Conservation (phyloP, 176 grass and related monocot species). For the Musa acuminata region DNA sequence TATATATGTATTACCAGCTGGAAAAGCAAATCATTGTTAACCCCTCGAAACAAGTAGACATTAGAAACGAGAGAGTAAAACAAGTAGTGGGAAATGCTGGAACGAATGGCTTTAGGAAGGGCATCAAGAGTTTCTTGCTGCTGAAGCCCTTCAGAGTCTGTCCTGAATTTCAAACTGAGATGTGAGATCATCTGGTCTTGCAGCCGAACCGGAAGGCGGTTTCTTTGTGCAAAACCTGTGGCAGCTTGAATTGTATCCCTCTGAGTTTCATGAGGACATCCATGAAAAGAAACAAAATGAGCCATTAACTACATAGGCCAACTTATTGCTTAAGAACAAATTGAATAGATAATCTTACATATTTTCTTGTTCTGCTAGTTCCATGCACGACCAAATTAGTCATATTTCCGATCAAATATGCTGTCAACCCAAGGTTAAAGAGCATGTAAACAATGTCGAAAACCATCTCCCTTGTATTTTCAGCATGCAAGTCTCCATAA, state of each 20-base stretch:
- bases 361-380: slow-evolving; percentile 79
- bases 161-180: slow-evolving; percentile 82
- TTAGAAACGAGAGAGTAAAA: slow-evolving; percentile 60
- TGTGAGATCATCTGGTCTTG: slow-evolving; percentile 97
- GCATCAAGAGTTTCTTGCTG: slow-evolving; percentile 83
- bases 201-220: slow-evolving; percentile 56
- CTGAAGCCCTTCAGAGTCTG: slow-evolving; percentile 91
- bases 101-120: slow-evolving; percentile 81
- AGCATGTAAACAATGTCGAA: slow-evolving; percentile 92
- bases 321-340: background rate
- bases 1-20: slow-evolving; percentile 46
- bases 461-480: slow-evolving; percentile 66
- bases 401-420: slow-evolving; percentile 98
- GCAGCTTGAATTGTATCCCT: slow-evolving; percentile 94
- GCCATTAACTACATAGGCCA: background rate
- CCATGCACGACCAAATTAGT: slow-evolving; percentile 94
- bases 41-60: slow-evolving; percentile 67
- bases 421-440: slow-evolving; percentile 88
- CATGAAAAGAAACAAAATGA: slow-evolving; percentile 7
- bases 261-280: slow-evolving; percentile 33
- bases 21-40: slow-evolving; percentile 76
- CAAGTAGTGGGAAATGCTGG: slow-evolving; percentile 78
- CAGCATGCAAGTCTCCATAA: slow-evolving; percentile 85
- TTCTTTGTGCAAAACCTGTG: slow-evolving; percentile 68
- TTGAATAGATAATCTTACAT: slow-evolving; percentile 40